phyloP scores from a whole-genome alignment of 1,284 basidiomycete genomes.

The Ceratobasidium sp. region DNA sequence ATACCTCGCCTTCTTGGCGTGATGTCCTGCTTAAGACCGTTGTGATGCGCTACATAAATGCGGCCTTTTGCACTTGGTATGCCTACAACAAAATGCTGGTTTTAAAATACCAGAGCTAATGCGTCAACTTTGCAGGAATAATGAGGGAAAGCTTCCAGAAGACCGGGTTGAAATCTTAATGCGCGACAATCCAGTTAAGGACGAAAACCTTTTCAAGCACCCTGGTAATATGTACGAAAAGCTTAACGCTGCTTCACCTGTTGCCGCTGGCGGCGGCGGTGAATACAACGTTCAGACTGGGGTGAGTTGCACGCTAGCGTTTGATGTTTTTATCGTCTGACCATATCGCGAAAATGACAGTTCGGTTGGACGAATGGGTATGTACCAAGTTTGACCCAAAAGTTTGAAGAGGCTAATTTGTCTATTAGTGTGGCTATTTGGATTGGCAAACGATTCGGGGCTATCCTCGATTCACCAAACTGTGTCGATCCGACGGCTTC shows the following conservation, averaged over 20 bases:
- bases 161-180: neutral
- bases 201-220: neutral
- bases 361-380: slow-evolving; percentile 26
- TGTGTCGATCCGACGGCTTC: no score
- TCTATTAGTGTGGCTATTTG: slow-evolving; percentile 5
- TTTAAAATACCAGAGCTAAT: neutral
- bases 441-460: neutral
- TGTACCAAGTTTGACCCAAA: neutral
- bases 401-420: neutral
- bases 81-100: slow-evolving; percentile 45
- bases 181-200: neutral
- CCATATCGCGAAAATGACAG: neutral
- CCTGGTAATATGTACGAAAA: slow-evolving; percentile 12
- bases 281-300: slow-evolving; percentile 13
- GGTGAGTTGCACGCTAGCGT: neutral
- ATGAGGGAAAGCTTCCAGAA: neutral
- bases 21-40: slow-evolving; percentile 70
- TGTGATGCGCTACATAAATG: slow-evolving; percentile 81
- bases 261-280: neutral
- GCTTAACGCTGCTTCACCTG: neutral
- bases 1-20: slow-evolving; percentile 57
- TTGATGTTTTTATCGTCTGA: neutral
- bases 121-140: neutral
- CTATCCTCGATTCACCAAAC: neutral
- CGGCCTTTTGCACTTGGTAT: slow-evolving; percentile 87